A percentile compares a stretch with the other conserved stretches of the same genome.
Evolutionary conservation across 2,329 filamentous ascomycete genomes (phyloP).

Genomic region (Zymoseptoria ardabiliae): DNA sequence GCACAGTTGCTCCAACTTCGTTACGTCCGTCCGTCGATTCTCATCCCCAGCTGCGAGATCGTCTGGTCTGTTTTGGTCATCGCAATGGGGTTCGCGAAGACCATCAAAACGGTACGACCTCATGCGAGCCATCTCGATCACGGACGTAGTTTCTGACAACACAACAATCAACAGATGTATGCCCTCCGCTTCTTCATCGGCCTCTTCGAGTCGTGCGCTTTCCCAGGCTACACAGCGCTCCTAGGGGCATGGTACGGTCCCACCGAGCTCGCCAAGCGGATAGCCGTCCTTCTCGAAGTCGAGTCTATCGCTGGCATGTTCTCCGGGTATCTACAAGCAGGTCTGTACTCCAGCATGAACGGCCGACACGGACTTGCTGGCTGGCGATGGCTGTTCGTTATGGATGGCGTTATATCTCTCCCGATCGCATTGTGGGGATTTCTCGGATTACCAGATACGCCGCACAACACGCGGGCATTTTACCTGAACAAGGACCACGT

Average conservation of each 20-base stretch:
- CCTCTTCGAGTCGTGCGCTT: slow-evolving; percentile 9
- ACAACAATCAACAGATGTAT: slow-evolving; percentile 1
- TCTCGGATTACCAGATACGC: slow-evolving; percentile 10
- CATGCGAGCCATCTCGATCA: not conserved
- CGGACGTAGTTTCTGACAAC: not conserved
- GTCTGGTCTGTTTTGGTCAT: slow-evolving; percentile 10
- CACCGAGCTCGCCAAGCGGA: slow-evolving; percentile 12
- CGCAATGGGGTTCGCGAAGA: slow-evolving; percentile 10
- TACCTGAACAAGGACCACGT: slow-evolving; percentile 7
- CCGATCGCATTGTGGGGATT: slow-evolving; percentile 13
- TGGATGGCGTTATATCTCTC: slow-evolving; percentile 14
- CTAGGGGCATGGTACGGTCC: slow-evolving; percentile 12
- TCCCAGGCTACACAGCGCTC: slow-evolving; percentile 9
- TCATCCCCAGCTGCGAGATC: slow-evolving; percentile 8
- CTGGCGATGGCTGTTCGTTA: slow-evolving; percentile 14
- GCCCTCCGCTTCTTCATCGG: slow-evolving; percentile 11
- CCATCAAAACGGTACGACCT: slow-evolving; percentile 10
- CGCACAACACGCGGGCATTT: slow-evolving; percentile 11
- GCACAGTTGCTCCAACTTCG: slow-evolving; percentile 8
- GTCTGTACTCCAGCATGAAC: slow-evolving; percentile 13
- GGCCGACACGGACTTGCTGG: slow-evolving; percentile 9
- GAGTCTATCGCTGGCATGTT: slow-evolving; percentile 14
- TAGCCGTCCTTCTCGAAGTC: slow-evolving; percentile 1
- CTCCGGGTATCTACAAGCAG: slow-evolving; percentile 13
- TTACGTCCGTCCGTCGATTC: slow-evolving; percentile 6